Percentiles rank a stretch among this genome's conserved stretches.
Conservation (phyloP, 345 rosid genomes). For the Bruguiera parviflora region DNA sequence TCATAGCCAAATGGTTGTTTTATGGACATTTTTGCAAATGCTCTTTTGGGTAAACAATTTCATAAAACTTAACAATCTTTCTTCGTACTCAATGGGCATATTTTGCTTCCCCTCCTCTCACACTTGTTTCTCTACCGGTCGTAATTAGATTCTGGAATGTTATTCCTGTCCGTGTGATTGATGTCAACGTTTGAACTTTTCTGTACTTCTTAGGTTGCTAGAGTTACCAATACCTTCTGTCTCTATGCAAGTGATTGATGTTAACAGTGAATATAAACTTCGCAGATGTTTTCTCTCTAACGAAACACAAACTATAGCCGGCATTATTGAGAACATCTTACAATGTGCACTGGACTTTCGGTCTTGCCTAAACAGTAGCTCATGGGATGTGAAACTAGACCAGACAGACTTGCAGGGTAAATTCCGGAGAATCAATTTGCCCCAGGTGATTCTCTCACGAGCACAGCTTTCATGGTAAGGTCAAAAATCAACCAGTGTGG, state of each 20-base stretch:
- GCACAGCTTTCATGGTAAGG: background rate
- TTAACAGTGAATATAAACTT: constrained; percentile 10
- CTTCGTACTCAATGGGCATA: too few relatives aligned
- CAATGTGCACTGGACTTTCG: constrained; percentile 85
- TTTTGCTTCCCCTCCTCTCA: too few relatives aligned
- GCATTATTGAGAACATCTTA: constrained; percentile 57
- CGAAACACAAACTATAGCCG: constrained; percentile 49
- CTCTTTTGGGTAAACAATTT: too few relatives aligned
- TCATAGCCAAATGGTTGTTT: too few relatives aligned
- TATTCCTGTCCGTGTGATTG: too few relatives aligned
- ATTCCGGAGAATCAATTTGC: constrained; percentile 47
- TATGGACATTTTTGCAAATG: too few relatives aligned
- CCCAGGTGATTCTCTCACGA: constrained; percentile 52
- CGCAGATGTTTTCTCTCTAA: constrained; percentile 88
- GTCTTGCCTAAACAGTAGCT: constrained; percentile 47
- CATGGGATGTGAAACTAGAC: constrained; percentile 26
- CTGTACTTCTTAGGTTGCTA: background rate
- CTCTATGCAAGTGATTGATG: background rate
- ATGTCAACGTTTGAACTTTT: background rate
- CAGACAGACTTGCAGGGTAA: constrained; percentile 34
- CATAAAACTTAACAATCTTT: too few relatives aligned
- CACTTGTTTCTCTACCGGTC: too few relatives aligned
- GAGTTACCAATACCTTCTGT: background rate
- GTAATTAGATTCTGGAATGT: too few relatives aligned
- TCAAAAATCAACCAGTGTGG: background rate